Percentiles rank a stretch among this genome's conserved stretches.
Evolutionary conservation across 148 eudicot species (phyloP).

Genomic region (Diospyros kaki): DNA sequence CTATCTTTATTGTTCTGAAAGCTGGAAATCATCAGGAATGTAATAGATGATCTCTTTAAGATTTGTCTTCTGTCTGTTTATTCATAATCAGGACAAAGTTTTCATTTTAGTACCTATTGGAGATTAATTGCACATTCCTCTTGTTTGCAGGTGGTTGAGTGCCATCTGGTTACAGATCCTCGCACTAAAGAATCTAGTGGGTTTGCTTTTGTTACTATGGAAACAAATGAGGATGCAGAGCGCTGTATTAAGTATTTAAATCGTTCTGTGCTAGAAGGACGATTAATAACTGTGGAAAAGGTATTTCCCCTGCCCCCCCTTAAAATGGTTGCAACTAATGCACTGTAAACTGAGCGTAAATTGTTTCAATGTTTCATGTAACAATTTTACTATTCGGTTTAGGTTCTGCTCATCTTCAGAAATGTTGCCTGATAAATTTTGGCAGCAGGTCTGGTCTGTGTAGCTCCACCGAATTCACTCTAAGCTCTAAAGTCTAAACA

Average conservation of each 20-base stretch:
- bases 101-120: neutral
- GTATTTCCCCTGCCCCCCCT: slow-evolving; percentile 23
- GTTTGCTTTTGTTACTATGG: slow-evolving; percentile 72
- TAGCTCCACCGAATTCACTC: slow-evolving; percentile 51
- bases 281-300: slow-evolving; percentile 67
- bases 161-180: slow-evolving; percentile 69
- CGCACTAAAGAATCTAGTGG: slow-evolving; percentile 74
- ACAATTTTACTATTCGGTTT: neutral
- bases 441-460: slow-evolving; percentile 64
- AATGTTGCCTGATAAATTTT: slow-evolving; percentile 45
- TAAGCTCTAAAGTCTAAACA: slow-evolving; percentile 50
- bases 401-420: slow-evolving; percentile 14
- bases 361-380: neutral
- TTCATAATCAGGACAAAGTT: neutral
- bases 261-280: slow-evolving; percentile 76
- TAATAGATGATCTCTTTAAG: neutral
- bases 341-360: neutral
- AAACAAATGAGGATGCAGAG: slow-evolving; percentile 55
- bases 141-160: slow-evolving; percentile 49
- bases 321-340: neutral
- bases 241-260: slow-evolving; percentile 66
- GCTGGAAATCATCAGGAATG: neutral
- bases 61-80: neutral
- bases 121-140: slow-evolving; percentile 2
- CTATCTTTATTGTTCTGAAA: neutral